Conservation (phyloP, 2,329 filamentous ascomycete genomes). For the Alternaria conjuncta region DNA sequence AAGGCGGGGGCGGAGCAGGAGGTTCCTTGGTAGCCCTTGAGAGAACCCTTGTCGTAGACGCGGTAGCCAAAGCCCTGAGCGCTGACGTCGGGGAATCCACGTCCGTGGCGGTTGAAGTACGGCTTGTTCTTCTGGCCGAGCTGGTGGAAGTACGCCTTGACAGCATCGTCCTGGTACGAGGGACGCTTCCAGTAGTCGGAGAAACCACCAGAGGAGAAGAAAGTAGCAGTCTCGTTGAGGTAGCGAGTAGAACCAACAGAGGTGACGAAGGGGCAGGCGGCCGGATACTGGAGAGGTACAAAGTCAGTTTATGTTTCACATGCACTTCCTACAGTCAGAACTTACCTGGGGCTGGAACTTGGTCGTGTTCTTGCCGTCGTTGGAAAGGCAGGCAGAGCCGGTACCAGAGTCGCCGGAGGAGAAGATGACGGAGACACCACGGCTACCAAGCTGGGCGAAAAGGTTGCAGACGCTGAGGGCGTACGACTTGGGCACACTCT, state of each 20-base stretch:
- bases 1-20: conserved; percentile 64
- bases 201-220: conserved; percentile 61
- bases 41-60: conserved; percentile 50
- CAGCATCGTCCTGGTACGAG: conserved; percentile 54
- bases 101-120: conserved; percentile 60
- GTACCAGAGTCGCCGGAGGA: conserved; percentile 67
- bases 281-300: conserved; percentile 59
- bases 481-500: conserved; percentile 66
- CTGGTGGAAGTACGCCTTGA: conserved; percentile 53
- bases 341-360: conserved; percentile 60
- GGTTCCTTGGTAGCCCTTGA: conserved; percentile 50
- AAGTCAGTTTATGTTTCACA: not conserved
- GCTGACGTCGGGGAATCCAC: conserved; percentile 69
- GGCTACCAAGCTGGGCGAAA: conserved; percentile 68
- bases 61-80: conserved; percentile 56
- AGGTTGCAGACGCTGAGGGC: conserved; percentile 67
- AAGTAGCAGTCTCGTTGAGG: conserved; percentile 49
- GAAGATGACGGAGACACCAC: conserved; percentile 68
- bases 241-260: conserved; percentile 66
- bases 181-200: conserved; percentile 57
- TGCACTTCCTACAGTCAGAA: not conserved
- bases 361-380: conserved; percentile 63
- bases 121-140: conserved; percentile 53
- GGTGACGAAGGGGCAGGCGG: conserved; percentile 71
- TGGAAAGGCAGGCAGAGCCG: conserved; percentile 60